These are phyloP conservation scores for Sporothrix protearum DNA, from an alignment of 2,329 filamentous ascomycete species.

Conservation along the genomic window DNA sequence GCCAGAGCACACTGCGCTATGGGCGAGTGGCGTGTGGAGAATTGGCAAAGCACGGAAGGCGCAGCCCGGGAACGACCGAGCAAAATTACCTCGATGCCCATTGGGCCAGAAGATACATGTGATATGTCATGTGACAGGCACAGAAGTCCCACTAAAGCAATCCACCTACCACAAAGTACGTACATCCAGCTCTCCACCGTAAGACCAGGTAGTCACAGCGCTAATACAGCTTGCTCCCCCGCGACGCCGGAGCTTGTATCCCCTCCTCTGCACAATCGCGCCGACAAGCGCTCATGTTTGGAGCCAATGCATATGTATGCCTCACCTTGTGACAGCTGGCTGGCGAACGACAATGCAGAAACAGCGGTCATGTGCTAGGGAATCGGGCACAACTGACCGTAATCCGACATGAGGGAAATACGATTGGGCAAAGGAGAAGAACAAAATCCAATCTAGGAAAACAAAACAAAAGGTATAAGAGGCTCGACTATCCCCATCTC, in stretches of 20 bases:
- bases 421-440: background rate
- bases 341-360: constrained; percentile 18
- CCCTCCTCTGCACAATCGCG: background rate
- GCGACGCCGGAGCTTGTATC: background rate
- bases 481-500: background rate
- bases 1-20: constrained; percentile 10
- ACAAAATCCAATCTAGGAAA: background rate
- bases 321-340: constrained; percentile 12
- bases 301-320: background rate
- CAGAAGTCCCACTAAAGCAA: background rate
- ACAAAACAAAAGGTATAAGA: background rate
- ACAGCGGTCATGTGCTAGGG: constrained; percentile 12
- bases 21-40: constrained; percentile 6
- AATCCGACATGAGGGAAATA: background rate
- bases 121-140: constrained; percentile 2
- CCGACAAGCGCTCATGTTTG: background rate
- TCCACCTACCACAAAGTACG: too few species aligned
- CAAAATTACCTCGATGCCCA: constrained; percentile 24
- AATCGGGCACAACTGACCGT: constrained; percentile 2
- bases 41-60: constrained; percentile 7
- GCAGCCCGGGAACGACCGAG: constrained; percentile 27
- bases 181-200: background rate
- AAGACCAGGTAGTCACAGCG: background rate
- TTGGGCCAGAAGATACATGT: constrained; percentile 11
- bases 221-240: constrained; percentile 12